Evolutionary conservation across 805 yeast genomes (phyloP), one percentile per base, ranked within the genome.

Genomic region (Ogataea neopini): DNA sequence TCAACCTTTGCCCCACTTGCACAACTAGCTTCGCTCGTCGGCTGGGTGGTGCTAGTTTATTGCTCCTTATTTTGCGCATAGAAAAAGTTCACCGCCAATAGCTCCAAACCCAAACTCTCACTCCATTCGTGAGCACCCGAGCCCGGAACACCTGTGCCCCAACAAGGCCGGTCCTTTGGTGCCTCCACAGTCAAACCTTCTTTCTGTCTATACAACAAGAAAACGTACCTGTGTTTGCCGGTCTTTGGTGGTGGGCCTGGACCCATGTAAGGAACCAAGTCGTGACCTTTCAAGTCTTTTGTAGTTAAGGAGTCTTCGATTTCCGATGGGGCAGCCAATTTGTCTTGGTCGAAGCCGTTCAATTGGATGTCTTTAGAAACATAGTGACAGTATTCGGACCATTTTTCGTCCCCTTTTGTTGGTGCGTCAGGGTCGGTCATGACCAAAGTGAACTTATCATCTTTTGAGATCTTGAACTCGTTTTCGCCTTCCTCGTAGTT

Each of bases 361-460:
- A 81, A 67, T 35, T 69, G 61, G 57, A 84, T 74, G 55, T 84
- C 83, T 2, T 81, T 67, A 26, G 74, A 69, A 33, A 90, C 71
- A 75, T 80, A 88, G 69, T 90, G 97, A 45, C 86, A 81, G 64
- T 74, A 90, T 67, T 90, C 96, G 2, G 94, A 84, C 95, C 96
- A 89, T 63, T 83, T 88, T 61, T 84, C 81, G 64, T 90, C 96
- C 2, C 78, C 75, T 56, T 81, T 77, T 3, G 90, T 79, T 11
- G 97, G 97, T 6, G 97, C 97, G 71, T 90, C 97, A 1, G 97
- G 97, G 66, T 90, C 97, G 6, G 97, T 91, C 54, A 90, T 57
- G 2, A 87, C 86, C 54, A 91, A 69, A 9, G 94, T 81, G 69
- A 86, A 90, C 43, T 75, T 68, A 54, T 81, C 84, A 20, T 73